Base-by-base conservation (phyloP, 257 asterid species). In the Solanum chiquidenum region DNA sequence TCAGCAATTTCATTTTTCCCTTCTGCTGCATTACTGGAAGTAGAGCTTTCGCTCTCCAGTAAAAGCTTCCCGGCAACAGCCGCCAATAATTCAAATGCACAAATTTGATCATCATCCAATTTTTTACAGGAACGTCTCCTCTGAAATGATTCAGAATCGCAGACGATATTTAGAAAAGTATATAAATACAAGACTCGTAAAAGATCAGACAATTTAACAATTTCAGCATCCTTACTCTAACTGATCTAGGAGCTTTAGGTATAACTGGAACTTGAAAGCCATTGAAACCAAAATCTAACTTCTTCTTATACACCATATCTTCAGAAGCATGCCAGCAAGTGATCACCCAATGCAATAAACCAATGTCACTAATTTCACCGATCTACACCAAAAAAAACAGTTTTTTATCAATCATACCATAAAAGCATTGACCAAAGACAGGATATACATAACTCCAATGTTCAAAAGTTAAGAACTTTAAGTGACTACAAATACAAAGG, bases 61-160 rank as follows among this genome's bases (percentile, higher is more conserved):
- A 96, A 92, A 86, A 97, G 89, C 90, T 97, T 93, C 66, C 98
- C 99, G 35, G 99, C 99, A 88, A 97, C 99, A 89, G 96, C 95
- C 68, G 99, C 99, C 88, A 97, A 96, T 87, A 97, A 90, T 88
- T 97, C 99, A 86, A 97, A 97, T 88, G 99, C 98, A 90, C 98
- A 95, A 87, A 96, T 94, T 83, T 93, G 91, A 87, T 72, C 89
- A 62, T 93, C 96, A 31, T 94, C 98, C 23, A 88, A 90, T 34
- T 89, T 92, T 90, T 90, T 82, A 82, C 86, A 89, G 8, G 93
- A 87, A 85, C 90, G 87, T 91, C 95, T 94, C 93, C 90, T 93
- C 99, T 96, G 95, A 23, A 90, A 77, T 88, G 77, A 71, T 88
- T 37, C 72, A 86, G 83, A 86, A 42, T 86, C 27, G 40, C 74